Evolutionary conservation across 371 early-diverging fungal genomes (phyloP).

Genomic region (Batrachochytrium dendrobatidis): DNA sequence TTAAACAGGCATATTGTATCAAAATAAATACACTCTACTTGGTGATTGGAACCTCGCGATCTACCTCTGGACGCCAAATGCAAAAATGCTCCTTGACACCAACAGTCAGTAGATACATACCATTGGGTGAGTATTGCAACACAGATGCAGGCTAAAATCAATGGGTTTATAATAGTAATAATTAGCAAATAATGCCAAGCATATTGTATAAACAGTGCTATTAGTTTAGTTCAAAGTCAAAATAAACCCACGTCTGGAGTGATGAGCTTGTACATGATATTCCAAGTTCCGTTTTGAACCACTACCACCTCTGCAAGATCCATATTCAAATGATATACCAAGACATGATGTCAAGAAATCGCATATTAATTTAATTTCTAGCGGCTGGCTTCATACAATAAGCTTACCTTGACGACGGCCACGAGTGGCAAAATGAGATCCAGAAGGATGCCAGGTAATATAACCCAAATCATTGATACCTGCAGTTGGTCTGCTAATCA

Average conservation of each 20-base stretch:
- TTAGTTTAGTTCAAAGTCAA: too few relatives aligned
- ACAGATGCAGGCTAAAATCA: conserved; percentile 7
- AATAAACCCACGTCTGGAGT: conserved; percentile 18
- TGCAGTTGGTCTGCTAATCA: background rate
- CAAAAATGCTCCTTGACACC: conserved; percentile 34
- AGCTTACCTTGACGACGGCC: conserved; percentile 37
- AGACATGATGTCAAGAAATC: background rate
- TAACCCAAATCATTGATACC: conserved; percentile 16
- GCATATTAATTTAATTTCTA: background rate
- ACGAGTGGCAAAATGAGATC: conserved; percentile 46
- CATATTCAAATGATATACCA: background rate
- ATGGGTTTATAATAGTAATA: background rate
- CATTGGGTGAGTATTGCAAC: conserved; percentile 56
- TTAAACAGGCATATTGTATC: background rate
- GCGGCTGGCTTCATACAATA: background rate
- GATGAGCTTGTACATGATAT: conserved; percentile 22
- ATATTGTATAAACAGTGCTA: too few relatives aligned
- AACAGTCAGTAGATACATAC: conserved; percentile 44
- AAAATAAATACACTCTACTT: conserved; percentile 12
- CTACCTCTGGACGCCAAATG: conserved; percentile 43
- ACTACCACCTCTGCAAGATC: conserved; percentile 36
- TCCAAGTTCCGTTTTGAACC: conserved; percentile 37
- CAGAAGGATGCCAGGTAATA: conserved; percentile 54
- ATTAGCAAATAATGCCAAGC: too few relatives aligned
- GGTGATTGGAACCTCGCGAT: conserved; percentile 19